A percentile compares a stretch with the other conserved stretches of the same genome.
Evolutionary conservation across 2,329 filamentous ascomycete genomes (phyloP).

Genomic region (Talaromyces sp.): DNA sequence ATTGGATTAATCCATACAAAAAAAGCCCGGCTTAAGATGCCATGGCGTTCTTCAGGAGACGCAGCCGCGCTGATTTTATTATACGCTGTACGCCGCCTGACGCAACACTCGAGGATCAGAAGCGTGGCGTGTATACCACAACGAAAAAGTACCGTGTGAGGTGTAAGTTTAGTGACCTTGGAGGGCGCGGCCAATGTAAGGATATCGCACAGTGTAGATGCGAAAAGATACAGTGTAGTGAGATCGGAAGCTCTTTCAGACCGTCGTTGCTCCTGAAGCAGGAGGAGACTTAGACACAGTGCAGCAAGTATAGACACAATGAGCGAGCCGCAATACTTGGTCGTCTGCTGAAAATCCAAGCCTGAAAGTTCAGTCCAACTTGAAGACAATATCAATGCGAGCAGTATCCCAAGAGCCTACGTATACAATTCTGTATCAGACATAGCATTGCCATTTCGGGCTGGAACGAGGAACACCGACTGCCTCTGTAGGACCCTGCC

Average conservation of each 20-base stretch:
- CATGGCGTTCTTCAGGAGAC: slow-evolving; percentile 8
- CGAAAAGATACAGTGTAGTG: slow-evolving; percentile 9
- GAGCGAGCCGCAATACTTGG: background rate
- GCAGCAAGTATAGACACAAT: slow-evolving; percentile 5
- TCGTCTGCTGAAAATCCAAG: background rate
- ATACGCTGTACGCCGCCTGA: background rate
- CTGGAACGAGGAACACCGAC: background rate
- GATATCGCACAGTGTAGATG: slow-evolving; percentile 12
- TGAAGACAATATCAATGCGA: background rate
- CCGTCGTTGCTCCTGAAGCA: slow-evolving; percentile 1
- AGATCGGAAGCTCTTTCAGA: slow-evolving; percentile 7
- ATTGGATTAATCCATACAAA: slow-evolving; percentile 12
- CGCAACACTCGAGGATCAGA: slow-evolving; percentile 2
- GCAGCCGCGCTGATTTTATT: background rate
- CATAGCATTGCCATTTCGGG: background rate
- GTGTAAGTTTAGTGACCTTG: background rate
- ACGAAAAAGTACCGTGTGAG: background rate
- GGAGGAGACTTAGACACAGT: slow-evolving; percentile 5
- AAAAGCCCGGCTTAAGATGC: background rate
- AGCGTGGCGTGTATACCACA: slow-evolving; percentile 3
- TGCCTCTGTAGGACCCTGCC: background rate
- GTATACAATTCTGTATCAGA: background rate
- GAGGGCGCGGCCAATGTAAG: background rate
- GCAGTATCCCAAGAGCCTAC: slow-evolving; percentile 7
- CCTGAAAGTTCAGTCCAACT: background rate